Conservation (phyloP, 176 grass and related monocot species). For the Panicum miliaceum region DNA sequence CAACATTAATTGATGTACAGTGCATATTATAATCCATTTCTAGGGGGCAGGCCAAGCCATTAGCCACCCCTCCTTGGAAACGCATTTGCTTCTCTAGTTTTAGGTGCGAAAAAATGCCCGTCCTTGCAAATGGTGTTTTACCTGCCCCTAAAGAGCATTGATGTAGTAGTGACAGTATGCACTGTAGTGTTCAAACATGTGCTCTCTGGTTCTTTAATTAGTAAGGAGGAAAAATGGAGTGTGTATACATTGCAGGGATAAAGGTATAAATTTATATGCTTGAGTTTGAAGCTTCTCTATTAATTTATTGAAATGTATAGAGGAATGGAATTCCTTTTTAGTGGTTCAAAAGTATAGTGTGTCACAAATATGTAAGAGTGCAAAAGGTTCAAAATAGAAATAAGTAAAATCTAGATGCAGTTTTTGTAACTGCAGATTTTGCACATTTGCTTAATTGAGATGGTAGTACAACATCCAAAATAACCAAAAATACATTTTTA, state of each 20-base stretch:
- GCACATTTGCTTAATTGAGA: background rate
- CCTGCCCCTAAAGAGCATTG: too few species aligned
- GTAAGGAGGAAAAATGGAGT: background rate
- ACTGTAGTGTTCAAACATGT: too few species aligned
- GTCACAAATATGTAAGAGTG: too few species aligned
- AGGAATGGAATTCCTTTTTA: background rate
- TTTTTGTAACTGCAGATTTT: background rate
- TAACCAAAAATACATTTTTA: background rate
- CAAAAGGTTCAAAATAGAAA: background rate
- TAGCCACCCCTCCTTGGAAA: too few species aligned
- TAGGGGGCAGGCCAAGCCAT: too few species aligned
- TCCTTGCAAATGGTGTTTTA: too few species aligned
- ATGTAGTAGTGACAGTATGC: too few species aligned
- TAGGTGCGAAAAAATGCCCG: too few species aligned
- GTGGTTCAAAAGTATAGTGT: too few species aligned
- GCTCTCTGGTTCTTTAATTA: background rate
- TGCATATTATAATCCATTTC: too few species aligned
- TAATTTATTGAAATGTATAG: background rate
- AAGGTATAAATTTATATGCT: background rate
- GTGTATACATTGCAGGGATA: background rate
- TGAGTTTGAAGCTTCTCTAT: background rate
- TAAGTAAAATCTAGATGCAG: background rate
- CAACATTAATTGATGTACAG: background rate
- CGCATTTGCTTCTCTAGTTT: too few species aligned
- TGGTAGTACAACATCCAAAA: background rate